Percentiles rank a stretch among this genome's conserved stretches.
Conservation (phyloP, 1,139 yeast genomes). For the Taiozyma onychis region DNA sequence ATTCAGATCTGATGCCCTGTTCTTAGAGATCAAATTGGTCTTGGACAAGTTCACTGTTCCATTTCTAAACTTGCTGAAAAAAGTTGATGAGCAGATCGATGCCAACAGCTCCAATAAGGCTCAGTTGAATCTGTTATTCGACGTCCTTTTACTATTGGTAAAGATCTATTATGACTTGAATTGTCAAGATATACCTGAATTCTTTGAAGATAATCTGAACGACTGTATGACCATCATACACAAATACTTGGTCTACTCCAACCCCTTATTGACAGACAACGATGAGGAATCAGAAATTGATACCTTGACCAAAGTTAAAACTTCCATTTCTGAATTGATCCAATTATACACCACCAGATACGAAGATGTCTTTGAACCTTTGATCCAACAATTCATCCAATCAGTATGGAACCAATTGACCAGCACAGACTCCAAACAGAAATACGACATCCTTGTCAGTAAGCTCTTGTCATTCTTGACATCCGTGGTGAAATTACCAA, state of each 20-base stretch:
- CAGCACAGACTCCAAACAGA: conserved; percentile 60
- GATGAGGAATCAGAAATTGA: conserved; percentile 69
- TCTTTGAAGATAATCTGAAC: conserved; percentile 85
- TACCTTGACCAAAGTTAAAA: conserved; percentile 64
- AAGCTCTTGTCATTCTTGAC: conserved; percentile 79
- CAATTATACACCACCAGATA: conserved; percentile 86
- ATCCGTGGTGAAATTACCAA: conserved; percentile 68
- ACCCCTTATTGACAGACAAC: conserved; percentile 49
- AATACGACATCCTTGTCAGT: conserved; percentile 80
- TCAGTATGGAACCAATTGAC: conserved; percentile 78
- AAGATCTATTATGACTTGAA: conserved; percentile 90
- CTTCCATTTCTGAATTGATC: conserved; percentile 79
- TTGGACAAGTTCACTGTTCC: conserved; percentile 82
- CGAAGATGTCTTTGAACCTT: conserved; percentile 80
- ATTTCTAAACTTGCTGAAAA: conserved; percentile 58
- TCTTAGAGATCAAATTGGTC: conserved; percentile 81
- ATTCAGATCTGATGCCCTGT: conserved; percentile 85
- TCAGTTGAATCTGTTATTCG: conserved; percentile 52
- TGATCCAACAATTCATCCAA: conserved; percentile 74
- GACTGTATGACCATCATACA: conserved; percentile 78
- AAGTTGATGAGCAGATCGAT: conserved; percentile 62
- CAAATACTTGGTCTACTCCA: conserved; percentile 63
- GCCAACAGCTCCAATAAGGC: conserved; percentile 39
- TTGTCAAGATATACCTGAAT: conserved; percentile 97
- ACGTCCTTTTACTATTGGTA: conserved; percentile 62